Base-by-base conservation (phyloP, 352 stramenopile species). In the Phytophthora lateralis region DNA sequence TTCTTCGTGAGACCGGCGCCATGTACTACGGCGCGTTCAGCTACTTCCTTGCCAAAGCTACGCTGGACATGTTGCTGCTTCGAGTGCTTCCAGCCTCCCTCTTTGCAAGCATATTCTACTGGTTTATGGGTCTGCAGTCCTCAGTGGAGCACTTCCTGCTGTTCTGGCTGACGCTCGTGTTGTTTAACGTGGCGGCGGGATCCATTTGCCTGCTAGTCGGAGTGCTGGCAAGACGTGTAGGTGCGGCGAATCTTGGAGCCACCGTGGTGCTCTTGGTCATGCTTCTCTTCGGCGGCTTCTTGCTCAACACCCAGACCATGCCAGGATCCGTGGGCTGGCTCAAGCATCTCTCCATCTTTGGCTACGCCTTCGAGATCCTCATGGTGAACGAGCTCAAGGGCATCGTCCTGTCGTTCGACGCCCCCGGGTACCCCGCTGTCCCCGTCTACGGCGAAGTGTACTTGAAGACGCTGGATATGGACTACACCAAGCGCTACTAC, bases 61-160 rank as follows among this genome's bases (percentile, higher is more conserved):
- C 72, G 17, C 74, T 90, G 32, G 84, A 93, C 55, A 77, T 80
- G 27, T 32, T 89, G 21, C 67, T 89, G 37, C 69, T 93, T 8
- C 81, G 84, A n/a, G 66, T 93, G n/a, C 54, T 93, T 27, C 84
- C 84, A 2, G 76, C 80, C 11, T 73, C 82, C 12, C 62, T 89
- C 38, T 93, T 91, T 59, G 73, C 76, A n/a, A 80, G 76, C 26
- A 88, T 93, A 46, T 90, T 91, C 44, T 93, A 93, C 72, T 88
- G 80, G 72, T 73, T 93, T 61, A 93, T 93, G 82, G 84, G 82
- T 0, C 68, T 93, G 3, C 78, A 91, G 56, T 43, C 78, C 7
- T 70, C 71, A 30, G 26, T 78, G 9, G 60, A 60, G n/a, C 76
- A 75, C 47, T 93, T 91, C 44, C 12, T 74, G 9, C 60, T 85